phyloP scores from a whole-genome alignment of 192 early-diverging fungal genomes.

The Phycomyces blakesleeanus region DNA sequence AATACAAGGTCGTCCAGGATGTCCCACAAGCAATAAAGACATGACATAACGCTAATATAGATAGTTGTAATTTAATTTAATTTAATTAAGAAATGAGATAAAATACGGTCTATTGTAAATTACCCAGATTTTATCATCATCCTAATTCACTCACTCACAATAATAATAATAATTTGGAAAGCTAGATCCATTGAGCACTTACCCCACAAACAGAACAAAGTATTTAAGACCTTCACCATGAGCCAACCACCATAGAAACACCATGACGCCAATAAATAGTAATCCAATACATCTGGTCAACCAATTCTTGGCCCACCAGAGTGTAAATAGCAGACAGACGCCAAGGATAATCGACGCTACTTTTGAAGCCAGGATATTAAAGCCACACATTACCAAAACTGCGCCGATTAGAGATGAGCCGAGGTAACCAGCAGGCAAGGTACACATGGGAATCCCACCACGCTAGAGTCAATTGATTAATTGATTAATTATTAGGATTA shows the following conservation, averaged over 20 bases:
- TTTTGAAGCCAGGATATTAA: constrained; percentile 84
- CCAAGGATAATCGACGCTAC: constrained; percentile 82
- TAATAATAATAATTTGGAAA: neutral
- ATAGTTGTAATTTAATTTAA: too few relatives aligned
- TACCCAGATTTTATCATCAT: too few relatives aligned
- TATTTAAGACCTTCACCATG: constrained; percentile 75
- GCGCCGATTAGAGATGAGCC: constrained; percentile 87
- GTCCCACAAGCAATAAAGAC: constrained; percentile 92
- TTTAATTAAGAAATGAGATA: too few relatives aligned
- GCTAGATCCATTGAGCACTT: constrained; percentile 9
- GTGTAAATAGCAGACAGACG: constrained; percentile 72
- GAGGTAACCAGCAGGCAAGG: constrained; percentile 89
- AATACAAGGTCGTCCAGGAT: constrained; percentile 91
- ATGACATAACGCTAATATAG: constrained; percentile 91
- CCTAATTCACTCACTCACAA: neutral
- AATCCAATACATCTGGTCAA: constrained; percentile 76
- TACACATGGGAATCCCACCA: constrained; percentile 77
- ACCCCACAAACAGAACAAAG: constrained; percentile 93
- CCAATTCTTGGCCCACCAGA: constrained; percentile 91
- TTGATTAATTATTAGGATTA: neutral
- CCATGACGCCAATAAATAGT: constrained; percentile 78
- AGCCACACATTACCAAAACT: constrained; percentile 90
- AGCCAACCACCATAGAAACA: constrained; percentile 80
- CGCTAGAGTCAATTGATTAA: constrained; percentile 30
- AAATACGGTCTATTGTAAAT: too few relatives aligned